phyloP scores from a whole-genome alignment of 2,329 filamentous ascomycete species.

The Berkeleyomyces rouxiae region DNA sequence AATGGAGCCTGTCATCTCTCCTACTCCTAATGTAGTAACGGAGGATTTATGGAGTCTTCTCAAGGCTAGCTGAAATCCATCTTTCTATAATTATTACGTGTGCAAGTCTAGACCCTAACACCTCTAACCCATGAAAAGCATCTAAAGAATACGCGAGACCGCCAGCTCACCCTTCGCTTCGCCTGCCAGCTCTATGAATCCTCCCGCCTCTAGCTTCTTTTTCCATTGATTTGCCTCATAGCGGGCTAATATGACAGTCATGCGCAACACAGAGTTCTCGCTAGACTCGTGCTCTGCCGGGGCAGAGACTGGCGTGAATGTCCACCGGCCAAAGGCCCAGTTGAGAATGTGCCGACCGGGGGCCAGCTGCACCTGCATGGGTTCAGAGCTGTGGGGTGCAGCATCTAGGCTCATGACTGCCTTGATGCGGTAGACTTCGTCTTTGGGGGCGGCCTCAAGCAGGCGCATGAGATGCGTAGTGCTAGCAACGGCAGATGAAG shows the following conservation, averaged over 20 bases:
- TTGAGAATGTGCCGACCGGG: conserved; percentile 71
- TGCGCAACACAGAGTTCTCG: conserved; percentile 40
- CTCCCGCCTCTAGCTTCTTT: conserved; percentile 48
- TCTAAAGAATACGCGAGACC: conserved; percentile 34
- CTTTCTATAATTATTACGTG: not conserved
- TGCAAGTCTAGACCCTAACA: not conserved
- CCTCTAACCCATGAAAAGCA: not conserved
- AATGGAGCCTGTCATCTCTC: not conserved
- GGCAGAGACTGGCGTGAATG: conserved; percentile 46
- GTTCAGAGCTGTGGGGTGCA: conserved; percentile 34
- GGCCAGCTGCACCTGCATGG: conserved; percentile 22
- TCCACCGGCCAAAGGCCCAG: conserved; percentile 96
- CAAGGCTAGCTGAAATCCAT: not conserved
- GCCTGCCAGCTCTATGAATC: conserved; percentile 34
- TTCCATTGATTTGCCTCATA: conserved; percentile 64
- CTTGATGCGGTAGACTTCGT: conserved; percentile 94
- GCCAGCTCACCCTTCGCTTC: conserved; percentile 30
- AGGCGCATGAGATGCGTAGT: conserved; percentile 49
- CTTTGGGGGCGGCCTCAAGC: conserved; percentile 61
- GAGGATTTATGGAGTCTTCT: not conserved
- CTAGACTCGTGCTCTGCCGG: conserved; percentile 37
- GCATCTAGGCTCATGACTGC: conserved; percentile 37
- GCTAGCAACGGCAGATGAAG: conserved; percentile 27
- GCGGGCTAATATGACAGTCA: conserved; percentile 60
- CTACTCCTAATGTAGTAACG: not conserved